These are phyloP conservation scores for Aureobasidium sp. DNA, from an alignment of 2,329 filamentous ascomycete species.

Conservation along the genomic window DNA sequence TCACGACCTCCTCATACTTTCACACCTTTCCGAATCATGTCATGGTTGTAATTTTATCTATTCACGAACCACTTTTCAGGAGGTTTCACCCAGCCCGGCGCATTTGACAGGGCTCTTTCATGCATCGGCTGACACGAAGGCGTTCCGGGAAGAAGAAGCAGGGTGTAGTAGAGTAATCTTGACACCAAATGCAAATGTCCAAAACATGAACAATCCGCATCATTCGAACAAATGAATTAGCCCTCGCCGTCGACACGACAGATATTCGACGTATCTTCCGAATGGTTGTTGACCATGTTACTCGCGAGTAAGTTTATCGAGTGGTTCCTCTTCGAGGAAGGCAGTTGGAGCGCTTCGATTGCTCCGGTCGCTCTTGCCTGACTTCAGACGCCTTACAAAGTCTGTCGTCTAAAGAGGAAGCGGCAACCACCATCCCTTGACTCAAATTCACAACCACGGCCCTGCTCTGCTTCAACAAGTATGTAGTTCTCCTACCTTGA, in stretches of 20 bases:
- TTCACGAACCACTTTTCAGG: conserved; percentile 2
- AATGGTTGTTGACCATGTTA: background rate
- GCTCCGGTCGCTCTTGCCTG: no score
- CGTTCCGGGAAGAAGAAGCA: conserved; percentile 2
- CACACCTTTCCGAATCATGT: background rate
- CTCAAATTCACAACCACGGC: background rate
- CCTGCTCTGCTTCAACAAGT: background rate
- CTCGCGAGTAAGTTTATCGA: no score
- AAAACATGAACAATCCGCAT: background rate
- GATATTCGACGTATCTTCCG: background rate
- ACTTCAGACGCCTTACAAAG: background rate
- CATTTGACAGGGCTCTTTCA: conserved; percentile 8
- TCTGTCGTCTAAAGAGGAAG: background rate
- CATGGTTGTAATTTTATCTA: conserved; percentile 13
- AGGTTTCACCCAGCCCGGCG: background rate
- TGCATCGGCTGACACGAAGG: conserved; percentile 8
- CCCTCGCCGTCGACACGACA: background rate
- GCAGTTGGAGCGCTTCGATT: no score
- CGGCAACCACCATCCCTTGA: background rate
- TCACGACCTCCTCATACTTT: background rate
- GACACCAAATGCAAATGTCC: conserved; percentile 4
- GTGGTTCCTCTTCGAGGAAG: no score
- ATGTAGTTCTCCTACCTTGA: background rate
- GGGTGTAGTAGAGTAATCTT: conserved; percentile 9
- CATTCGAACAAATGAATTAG: background rate